Conservation (phyloP, 805 yeast species). For the Isabelozyma pseudorhagii region DNA sequence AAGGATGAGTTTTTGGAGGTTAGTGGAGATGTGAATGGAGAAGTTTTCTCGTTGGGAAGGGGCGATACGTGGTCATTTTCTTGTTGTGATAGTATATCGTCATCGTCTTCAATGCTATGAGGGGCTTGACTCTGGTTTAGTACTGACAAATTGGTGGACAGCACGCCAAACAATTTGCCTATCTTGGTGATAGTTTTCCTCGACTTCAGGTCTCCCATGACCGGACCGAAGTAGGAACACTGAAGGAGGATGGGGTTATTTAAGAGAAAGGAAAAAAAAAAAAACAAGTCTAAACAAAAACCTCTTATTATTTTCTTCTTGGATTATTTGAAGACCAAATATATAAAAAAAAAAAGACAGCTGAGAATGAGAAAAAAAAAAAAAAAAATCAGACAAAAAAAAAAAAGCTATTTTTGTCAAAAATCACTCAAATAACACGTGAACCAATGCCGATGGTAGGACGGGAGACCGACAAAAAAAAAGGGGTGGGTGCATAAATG, state of each 20-base stretch:
- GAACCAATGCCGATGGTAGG: background rate
- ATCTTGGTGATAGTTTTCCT: constrained; percentile 15
- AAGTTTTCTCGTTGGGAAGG: constrained; percentile 4
- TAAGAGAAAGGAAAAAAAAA: background rate
- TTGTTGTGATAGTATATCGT: constrained; percentile 4
- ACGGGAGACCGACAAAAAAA: background rate
- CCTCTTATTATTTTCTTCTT: too few relatives aligned
- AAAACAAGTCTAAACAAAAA: background rate
- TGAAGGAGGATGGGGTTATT: background rate
- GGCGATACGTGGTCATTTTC: constrained; percentile 9
- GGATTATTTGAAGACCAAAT: background rate
- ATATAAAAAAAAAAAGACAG: background rate
- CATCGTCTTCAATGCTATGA: constrained; percentile 2
- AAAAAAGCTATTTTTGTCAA: background rate
- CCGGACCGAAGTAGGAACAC: background rate
- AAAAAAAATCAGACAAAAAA: background rate
- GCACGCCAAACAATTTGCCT: constrained; percentile 19
- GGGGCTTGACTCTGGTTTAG: constrained; percentile 1
- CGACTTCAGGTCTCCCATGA: constrained; percentile 14
- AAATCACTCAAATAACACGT: background rate
- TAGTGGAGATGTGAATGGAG: constrained; percentile 1
- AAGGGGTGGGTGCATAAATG: too few relatives aligned
- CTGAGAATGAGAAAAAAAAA: background rate
- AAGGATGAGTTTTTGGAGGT: background rate
- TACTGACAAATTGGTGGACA: constrained; percentile 9